Percentiles rank a stretch among this genome's conserved stretches.
phyloP scores from a whole-genome alignment of 192 early-diverging fungal genomes.

The Podila clonocystis region DNA sequence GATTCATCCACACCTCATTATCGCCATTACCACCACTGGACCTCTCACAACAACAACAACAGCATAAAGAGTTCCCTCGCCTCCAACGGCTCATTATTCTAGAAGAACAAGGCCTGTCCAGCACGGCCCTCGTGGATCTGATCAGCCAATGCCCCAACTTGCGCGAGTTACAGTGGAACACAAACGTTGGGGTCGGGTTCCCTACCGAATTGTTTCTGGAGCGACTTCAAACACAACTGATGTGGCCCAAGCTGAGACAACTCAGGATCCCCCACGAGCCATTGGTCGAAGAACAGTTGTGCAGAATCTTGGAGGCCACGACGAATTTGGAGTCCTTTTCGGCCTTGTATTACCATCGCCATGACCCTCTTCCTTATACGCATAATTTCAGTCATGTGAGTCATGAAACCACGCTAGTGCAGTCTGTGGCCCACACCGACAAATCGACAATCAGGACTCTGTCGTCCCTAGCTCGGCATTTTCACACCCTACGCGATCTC shows the following conservation, averaged over 20 bases:
- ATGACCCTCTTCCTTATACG: background rate
- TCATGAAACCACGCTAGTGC: no score
- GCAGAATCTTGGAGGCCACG: background rate
- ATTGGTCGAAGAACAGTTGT: background rate
- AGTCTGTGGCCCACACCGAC: no score
- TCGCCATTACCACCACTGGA: background rate
- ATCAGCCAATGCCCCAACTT: conserved; percentile 1
- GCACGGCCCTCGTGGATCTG: background rate
- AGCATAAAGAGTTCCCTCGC: background rate
- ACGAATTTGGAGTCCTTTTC: background rate
- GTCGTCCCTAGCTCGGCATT: background rate
- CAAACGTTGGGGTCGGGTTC: background rate
- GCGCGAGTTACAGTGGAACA: background rate
- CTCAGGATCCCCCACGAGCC: background rate
- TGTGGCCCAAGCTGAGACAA: background rate
- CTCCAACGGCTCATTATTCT: background rate
- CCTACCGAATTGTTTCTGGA: background rate
- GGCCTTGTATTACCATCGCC: background rate
- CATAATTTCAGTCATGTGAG: background rate
- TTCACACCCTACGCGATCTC: background rate
- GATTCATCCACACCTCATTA: background rate
- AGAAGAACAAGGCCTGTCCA: background rate
- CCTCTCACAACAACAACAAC: background rate
- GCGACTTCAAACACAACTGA: background rate
- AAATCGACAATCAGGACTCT: background rate